Evolutionary conservation across 345 rosid species (phyloP), one percentile per base, ranked within the genome.

Genomic region (Acer campestre): DNA sequence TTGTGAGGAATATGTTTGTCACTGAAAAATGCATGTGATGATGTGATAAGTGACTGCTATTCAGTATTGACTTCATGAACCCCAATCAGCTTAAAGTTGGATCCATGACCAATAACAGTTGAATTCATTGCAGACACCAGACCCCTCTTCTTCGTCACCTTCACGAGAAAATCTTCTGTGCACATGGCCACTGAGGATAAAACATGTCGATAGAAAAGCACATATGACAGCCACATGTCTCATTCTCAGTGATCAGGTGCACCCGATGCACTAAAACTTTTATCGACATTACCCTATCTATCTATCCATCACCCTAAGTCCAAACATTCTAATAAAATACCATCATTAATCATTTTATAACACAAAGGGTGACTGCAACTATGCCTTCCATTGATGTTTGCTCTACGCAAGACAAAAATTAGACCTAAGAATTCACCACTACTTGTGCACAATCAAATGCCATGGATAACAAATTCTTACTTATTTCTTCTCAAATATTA

Each of bases 1-100:
- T 22, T 6, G 10, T 56, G 22, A 56, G 6, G 61, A 9, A 49
- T 48, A 48, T 48, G 53, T 48, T 14, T 51, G 6, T 20, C 10
- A 7, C 62, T 58, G 62, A 58, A 58, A 58, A 7, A 14, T 58
- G 62, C 62, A 58, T 58, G 62, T 58, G 62, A 58, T 58, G 62
- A 58, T 58, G 62, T 58, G 62, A 58, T 58, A 58, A 20, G 12
- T 20, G 62, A 58, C 62, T 58, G 25, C 62, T 58, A n/a, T 58
- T n/a, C 8, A n/a, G 3, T 22, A 58, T 58, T 58, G 62, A 58
- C 62, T n/a, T 20, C 27, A 58, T 58, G 12, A 58, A n/a, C 62
- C 62, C 27, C 62, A 58, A 58, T 58, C 27, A 58, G 12, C 62
- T 58, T 2, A n/a, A n/a, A n/a, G n/a, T n/a, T n/a, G n/a, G n/a